Percentiles rank a stretch among this genome's conserved stretches.
These are phyloP conservation scores for Aspergillus pseudonomiae DNA, from an alignment of 2,329 filamentous ascomycete species.

Conservation along the genomic window DNA sequence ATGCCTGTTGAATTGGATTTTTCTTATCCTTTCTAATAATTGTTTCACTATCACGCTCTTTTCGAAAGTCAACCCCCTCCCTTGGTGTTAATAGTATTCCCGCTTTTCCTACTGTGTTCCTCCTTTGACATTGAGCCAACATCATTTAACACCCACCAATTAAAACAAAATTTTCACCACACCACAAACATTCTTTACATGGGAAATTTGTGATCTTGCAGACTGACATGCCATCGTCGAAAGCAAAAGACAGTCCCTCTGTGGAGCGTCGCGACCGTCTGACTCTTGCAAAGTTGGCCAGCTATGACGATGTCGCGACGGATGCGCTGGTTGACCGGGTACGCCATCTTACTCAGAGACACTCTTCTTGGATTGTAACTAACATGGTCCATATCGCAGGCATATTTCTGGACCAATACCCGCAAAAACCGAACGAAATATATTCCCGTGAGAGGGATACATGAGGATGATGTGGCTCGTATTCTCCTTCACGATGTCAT, in stretches of 20 bases:
- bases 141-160: constrained; percentile 11
- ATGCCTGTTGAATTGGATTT: not conserved
- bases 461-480: constrained; percentile 63
- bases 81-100: not conserved
- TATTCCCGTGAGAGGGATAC: constrained; percentile 78
- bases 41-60: constrained; percentile 2
- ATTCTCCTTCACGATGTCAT: constrained; percentile 69
- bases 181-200: constrained; percentile 12
- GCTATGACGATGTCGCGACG: constrained; percentile 94
- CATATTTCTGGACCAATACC: constrained; percentile 94
- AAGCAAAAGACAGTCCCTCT: constrained; percentile 32
- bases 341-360: constrained; percentile 45
- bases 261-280: constrained; percentile 65
- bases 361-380: constrained; percentile 14
- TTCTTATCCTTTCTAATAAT: constrained; percentile 1
- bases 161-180: constrained; percentile 3
- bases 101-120: constrained; percentile 17
- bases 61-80: not conserved
- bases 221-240: constrained; percentile 41
- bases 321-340: constrained; percentile 95
- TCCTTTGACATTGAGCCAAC: constrained; percentile 17
- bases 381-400: constrained; percentile 54
- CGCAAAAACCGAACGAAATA: constrained; percentile 92
- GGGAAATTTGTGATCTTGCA: constrained; percentile 13
- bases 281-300: constrained; percentile 82